A percentile compares a stretch with the other conserved stretches of the same genome.
Conservation (phyloP, 1,284 basidiomycete genomes). For the Ustilago loliicola region DNA sequence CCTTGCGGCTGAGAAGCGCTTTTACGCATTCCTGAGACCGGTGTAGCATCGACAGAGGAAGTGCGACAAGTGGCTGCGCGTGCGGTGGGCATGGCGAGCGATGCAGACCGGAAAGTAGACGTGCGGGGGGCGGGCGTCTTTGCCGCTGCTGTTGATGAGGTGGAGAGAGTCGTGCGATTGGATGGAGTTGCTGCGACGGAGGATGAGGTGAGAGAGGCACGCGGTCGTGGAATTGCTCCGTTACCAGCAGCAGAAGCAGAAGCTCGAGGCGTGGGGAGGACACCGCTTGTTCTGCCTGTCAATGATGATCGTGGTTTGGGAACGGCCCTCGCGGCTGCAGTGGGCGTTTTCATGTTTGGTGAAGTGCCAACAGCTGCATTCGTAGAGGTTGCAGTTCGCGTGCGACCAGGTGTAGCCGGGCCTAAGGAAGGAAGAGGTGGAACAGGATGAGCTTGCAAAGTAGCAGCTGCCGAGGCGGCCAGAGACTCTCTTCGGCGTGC, state of each 20-base stretch:
- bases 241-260: constrained; percentile 9
- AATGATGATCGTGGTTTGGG: constrained; percentile 28
- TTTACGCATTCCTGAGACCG: constrained; percentile 26
- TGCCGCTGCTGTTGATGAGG: background rate
- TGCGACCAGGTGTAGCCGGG: constrained; percentile 25
- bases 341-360: constrained; percentile 33
- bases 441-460: constrained; percentile 25
- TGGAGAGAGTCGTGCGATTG: background rate
- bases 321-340: constrained; percentile 20
- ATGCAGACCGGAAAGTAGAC: constrained; percentile 23
- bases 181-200: background rate
- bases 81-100: constrained; percentile 27
- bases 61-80: constrained; percentile 15
- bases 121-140: constrained; percentile 11
- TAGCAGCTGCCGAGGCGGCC: constrained; percentile 19
- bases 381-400: constrained; percentile 4
- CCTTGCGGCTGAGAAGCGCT: constrained; percentile 44
- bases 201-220: constrained; percentile 23
- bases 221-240: constrained; percentile 23
- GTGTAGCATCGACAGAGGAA: constrained; percentile 17
- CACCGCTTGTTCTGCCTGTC: constrained; percentile 13
- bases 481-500: constrained; percentile 39
- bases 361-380: constrained; percentile 5
- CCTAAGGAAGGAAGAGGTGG: constrained; percentile 33
- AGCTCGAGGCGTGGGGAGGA: constrained; percentile 22